Conservation (phyloP, 192 early-diverging fungal genomes). For the Glomus cerebriforme region DNA sequence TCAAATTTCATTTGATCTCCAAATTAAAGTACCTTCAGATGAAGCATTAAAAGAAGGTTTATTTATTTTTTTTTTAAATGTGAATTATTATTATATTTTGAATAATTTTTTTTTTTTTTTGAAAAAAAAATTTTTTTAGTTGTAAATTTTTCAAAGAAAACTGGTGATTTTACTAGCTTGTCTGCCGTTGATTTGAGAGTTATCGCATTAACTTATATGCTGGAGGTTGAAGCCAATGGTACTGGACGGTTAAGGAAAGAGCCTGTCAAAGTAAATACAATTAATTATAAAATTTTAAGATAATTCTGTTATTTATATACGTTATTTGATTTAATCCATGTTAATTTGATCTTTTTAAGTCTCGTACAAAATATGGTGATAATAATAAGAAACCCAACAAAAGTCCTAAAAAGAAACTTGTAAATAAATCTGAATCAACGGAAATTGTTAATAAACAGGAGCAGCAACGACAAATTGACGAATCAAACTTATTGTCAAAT, state of each 20-base stretch:
- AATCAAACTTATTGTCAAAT: not conserved
- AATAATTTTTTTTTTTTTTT: constrained; percentile 12
- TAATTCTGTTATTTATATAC: constrained; percentile 12
- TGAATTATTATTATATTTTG: not conserved
- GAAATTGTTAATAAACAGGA: constrained; percentile 17
- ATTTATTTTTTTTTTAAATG: not conserved
- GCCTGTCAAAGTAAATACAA: constrained; percentile 43
- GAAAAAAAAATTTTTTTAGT: constrained; percentile 49
- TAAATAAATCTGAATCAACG: not conserved
- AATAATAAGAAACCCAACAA: not conserved
- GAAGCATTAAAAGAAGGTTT: constrained; percentile 63
- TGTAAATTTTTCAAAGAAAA: constrained; percentile 82
- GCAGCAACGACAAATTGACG: not conserved
- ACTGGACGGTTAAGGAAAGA: constrained; percentile 68
- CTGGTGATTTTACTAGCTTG: constrained; percentile 86
- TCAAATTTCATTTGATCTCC: constrained; percentile 63
- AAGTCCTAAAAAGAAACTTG: not conserved
- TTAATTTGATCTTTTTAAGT: not conserved
- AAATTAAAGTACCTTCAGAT: constrained; percentile 61
- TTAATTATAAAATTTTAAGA: not conserved
- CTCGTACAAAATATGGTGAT: not conserved
- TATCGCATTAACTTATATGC: constrained; percentile 84
- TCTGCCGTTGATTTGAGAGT: constrained; percentile 86
- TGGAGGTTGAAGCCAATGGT: constrained; percentile 82
- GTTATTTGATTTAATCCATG: not conserved